phyloP scores from a whole-genome alignment of 2,329 filamentous ascomycete species.

The Cryphonectria radicalis region DNA sequence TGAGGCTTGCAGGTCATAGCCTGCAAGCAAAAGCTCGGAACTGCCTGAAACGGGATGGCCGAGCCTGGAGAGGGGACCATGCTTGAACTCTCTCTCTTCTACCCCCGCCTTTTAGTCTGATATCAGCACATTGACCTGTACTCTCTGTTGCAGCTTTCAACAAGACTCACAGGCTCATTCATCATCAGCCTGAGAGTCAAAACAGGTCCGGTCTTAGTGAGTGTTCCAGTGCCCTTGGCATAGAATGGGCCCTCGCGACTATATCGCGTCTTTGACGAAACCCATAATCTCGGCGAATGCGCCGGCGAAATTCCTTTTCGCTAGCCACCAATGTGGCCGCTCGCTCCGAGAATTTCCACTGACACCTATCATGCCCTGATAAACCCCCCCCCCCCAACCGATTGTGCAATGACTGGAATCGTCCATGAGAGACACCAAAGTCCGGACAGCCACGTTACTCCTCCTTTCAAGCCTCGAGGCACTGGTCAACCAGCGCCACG shows the following conservation, averaged over 20 bases:
- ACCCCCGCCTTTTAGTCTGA: neutral
- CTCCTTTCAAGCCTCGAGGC: neutral
- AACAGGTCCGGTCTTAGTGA: neutral
- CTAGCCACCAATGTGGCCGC: neutral
- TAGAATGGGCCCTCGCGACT: neutral
- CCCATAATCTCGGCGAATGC: slow-evolving; percentile 14
- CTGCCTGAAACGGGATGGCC: slow-evolving; percentile 21
- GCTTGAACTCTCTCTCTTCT: neutral
- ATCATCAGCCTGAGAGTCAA: neutral
- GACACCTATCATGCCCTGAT: neutral
- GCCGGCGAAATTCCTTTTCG: slow-evolving; percentile 11
- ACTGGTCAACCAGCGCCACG: neutral
- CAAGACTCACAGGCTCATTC: neutral
- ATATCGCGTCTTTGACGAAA: slow-evolving; percentile 1
- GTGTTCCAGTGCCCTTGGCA: neutral
- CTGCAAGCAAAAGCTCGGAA: slow-evolving; percentile 3
- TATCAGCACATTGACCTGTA: neutral
- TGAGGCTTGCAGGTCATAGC: slow-evolving; percentile 23
- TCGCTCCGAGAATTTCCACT: neutral
- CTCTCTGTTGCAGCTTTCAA: neutral
- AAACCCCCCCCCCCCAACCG: neutral
- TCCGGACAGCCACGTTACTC: neutral
- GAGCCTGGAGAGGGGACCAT: neutral
- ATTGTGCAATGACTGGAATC: neutral
- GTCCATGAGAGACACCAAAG: neutral